Evolutionary conservation across 2,329 filamentous ascomycete species (phyloP), one percentile per base, ranked within the genome.

Genomic region (Colletotrichum melonis): DNA sequence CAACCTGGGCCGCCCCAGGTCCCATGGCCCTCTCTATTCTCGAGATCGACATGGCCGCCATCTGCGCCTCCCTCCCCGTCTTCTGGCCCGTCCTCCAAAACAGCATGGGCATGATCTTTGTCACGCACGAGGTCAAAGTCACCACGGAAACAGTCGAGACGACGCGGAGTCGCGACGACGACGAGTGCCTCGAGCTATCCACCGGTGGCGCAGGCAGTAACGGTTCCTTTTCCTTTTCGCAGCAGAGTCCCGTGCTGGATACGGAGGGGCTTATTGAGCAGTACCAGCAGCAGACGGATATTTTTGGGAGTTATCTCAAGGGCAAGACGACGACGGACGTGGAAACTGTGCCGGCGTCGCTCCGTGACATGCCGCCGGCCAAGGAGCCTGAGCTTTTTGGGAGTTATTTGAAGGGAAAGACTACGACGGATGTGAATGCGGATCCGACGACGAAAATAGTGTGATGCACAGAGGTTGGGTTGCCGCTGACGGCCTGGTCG

Each of bases 1-100:
- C 80, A 7, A 82, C 80, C 1, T 83, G 81, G 80, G 83, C 82
- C 75, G 78, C 76, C 1, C 79, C 80, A 19, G 74, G 76, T 30
- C 78, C 77, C 52, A 79, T 83, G 68, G 75, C 81, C 35, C 76
- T 83, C 6, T 78, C 79, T 1, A 78, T 76, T 0, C 76, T 83
- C 70, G 82, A 83, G 68, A 78, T 82, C 57, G 78, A 83, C 68
- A 7, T 74, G 5, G 72, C 72, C 16, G 69, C 68, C 19, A 72
- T 74, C 26, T 74, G 72, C 52, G 72, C 72, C 19, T 74, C 68
- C 4, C 52, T 74, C 0, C 72, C 72, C 28, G 72, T 74, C 30
- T 74, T 74, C 46, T 74, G 72, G 72, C 72, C 72, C 8, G 73
- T 81, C 24, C 64, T 83, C 5, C 72, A 76, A 22, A 68, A 77